Conservation (phyloP, 2,329 filamentous ascomycete genomes). For the Cordyceps tenuipes region DNA sequence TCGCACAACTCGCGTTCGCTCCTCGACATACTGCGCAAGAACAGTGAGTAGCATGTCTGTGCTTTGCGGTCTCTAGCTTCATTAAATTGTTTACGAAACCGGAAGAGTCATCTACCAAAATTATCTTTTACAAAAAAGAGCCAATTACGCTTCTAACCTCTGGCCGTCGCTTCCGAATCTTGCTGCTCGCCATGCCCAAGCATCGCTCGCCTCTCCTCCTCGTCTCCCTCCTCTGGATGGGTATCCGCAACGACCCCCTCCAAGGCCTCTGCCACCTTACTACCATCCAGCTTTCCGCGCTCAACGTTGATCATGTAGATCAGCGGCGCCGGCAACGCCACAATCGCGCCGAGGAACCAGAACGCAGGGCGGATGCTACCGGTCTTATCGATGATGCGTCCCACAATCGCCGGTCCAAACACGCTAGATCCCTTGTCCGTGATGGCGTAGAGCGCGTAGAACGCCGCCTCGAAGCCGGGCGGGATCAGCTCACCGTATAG, state of each 20-base stretch:
- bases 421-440: slow-evolving; percentile 94
- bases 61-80: neutral
- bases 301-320: slow-evolving; percentile 83
- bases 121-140: neutral
- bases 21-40: slow-evolving; percentile 13
- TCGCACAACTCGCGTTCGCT: neutral
- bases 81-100: neutral
- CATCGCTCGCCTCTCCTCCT: slow-evolving; percentile 22
- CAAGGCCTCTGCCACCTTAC: slow-evolving; percentile 52
- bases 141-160: neutral
- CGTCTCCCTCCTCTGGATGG: slow-evolving; percentile 14
- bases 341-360: slow-evolving; percentile 80
- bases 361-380: slow-evolving; percentile 82
- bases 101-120: neutral
- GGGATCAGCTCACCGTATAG: slow-evolving; percentile 92
- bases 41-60: neutral
- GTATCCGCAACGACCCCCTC: slow-evolving; percentile 38
- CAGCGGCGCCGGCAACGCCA: slow-evolving; percentile 74
- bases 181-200: slow-evolving; percentile 19
- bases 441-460: slow-evolving; percentile 94
- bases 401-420: slow-evolving; percentile 91
- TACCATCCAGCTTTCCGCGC: slow-evolving; percentile 61
- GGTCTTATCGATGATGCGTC: slow-evolving; percentile 77
- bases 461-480: slow-evolving; percentile 87
- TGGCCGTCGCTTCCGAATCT: slow-evolving; percentile 1